phyloP scores from a whole-genome alignment of 305 asterid genomes.

The Fraxinus xanthoxyloides region DNA sequence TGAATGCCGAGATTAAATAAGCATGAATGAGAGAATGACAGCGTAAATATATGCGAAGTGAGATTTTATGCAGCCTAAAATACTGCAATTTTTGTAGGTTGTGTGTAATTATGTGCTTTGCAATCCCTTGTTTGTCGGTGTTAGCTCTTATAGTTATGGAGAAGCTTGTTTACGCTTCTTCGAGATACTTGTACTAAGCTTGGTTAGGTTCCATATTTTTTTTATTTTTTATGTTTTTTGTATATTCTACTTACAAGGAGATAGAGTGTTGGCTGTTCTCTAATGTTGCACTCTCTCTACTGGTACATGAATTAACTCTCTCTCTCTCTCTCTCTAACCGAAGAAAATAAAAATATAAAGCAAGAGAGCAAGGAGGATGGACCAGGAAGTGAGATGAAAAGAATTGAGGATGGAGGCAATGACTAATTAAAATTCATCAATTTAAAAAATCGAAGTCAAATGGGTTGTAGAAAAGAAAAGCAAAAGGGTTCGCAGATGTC shows the following conservation, averaged over 20 bases:
- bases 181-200: background rate
- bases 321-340: background rate
- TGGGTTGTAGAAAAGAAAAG: background rate
- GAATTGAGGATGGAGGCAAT: background rate
- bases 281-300: background rate
- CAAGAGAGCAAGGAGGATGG: background rate
- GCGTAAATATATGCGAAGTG: background rate
- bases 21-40: background rate
- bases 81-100: background rate
- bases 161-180: background rate
- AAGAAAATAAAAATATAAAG: background rate
- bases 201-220: background rate
- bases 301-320: background rate
- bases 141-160: background rate
- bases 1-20: background rate
- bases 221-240: background rate
- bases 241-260: background rate
- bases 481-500: background rate
- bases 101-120: background rate
- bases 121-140: background rate
- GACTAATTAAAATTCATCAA: background rate
- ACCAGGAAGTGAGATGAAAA: background rate
- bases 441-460: background rate
- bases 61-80: background rate
- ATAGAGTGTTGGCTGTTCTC: background rate